Percentiles rank a stretch among this genome's conserved stretches.
phyloP scores from a whole-genome alignment of 768 basidiomycete genomes.

The Boletus rex-veris region DNA sequence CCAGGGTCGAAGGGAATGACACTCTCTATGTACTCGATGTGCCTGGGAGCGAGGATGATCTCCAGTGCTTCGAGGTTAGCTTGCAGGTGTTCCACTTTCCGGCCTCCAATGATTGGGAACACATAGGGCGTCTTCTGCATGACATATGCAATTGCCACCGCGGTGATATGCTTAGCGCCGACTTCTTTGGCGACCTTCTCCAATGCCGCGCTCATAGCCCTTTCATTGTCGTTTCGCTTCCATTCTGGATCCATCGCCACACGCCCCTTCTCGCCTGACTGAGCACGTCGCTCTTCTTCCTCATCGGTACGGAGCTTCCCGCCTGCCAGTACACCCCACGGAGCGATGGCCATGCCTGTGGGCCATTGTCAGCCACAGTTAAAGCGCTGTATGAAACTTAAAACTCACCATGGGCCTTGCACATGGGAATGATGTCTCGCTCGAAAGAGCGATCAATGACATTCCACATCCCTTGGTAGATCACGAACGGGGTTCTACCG shows the following conservation, averaged over 20 bases:
- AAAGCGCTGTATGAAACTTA: not conserved
- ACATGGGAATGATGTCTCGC: slow-evolving; percentile 47
- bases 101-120: slow-evolving; percentile 42
- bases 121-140: slow-evolving; percentile 45
- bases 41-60: slow-evolving; percentile 36
- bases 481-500: slow-evolving; percentile 47
- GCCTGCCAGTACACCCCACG: slow-evolving; percentile 34
- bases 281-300: slow-evolving; percentile 26
- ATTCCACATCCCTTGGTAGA: slow-evolving; percentile 52
- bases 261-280: slow-evolving; percentile 40
- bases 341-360: slow-evolving; percentile 31
- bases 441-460: slow-evolving; percentile 46
- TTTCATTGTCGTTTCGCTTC: slow-evolving; percentile 35
- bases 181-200: slow-evolving; percentile 40
- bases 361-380: not conserved
- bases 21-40: slow-evolving; percentile 38
- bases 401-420: slow-evolving; percentile 31
- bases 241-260: slow-evolving; percentile 21
- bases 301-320: slow-evolving; percentile 32
- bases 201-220: slow-evolving; percentile 33
- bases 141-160: slow-evolving; percentile 43
- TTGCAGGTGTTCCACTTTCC: slow-evolving; percentile 42
- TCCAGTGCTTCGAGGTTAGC: slow-evolving; percentile 44
- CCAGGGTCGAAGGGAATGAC: slow-evolving; percentile 37
- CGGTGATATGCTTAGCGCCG: slow-evolving; percentile 32